Conservation (phyloP, 495 filamentous ascomycete genomes). For the Darksidea phi region DNA sequence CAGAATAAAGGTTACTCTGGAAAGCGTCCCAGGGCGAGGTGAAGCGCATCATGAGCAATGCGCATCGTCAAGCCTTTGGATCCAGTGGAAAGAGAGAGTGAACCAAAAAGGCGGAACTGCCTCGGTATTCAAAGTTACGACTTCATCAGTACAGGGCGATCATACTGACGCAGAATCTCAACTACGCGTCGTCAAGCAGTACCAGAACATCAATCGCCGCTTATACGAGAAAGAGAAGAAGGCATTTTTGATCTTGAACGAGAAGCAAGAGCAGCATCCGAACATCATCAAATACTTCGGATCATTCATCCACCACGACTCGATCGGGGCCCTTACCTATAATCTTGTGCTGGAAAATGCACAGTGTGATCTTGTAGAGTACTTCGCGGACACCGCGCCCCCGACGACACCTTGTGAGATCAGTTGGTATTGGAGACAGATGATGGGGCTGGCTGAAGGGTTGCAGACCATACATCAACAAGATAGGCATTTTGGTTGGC, state of each 20-base stretch:
- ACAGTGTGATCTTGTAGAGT: conserved; percentile 44
- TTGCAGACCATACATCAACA: conserved; percentile 1
- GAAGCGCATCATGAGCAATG: background rate
- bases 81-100: background rate
- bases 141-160: background rate
- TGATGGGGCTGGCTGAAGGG: conserved; percentile 1
- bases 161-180: background rate
- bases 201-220: background rate
- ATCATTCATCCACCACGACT: background rate
- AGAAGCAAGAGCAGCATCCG: background rate
- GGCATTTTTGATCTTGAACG: conserved; percentile 4
- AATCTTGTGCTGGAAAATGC: conserved; percentile 46
- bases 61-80: background rate
- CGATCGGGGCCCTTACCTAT: conserved; percentile 15
- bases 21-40: background rate
- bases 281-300: conserved; percentile 11
- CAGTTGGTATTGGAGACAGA: background rate
- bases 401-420: conserved; percentile 18
- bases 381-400: conserved; percentile 34
- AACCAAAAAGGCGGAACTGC: conserved; percentile 9
- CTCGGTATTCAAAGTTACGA: background rate
- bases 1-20: background rate
- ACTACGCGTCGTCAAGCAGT: conserved; percentile 7
- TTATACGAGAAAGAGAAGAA: conserved; percentile 2
- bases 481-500: conserved; percentile 36